Conservation (phyloP, 192 early-diverging fungal genomes). For the Rhizophagus sp. region DNA sequence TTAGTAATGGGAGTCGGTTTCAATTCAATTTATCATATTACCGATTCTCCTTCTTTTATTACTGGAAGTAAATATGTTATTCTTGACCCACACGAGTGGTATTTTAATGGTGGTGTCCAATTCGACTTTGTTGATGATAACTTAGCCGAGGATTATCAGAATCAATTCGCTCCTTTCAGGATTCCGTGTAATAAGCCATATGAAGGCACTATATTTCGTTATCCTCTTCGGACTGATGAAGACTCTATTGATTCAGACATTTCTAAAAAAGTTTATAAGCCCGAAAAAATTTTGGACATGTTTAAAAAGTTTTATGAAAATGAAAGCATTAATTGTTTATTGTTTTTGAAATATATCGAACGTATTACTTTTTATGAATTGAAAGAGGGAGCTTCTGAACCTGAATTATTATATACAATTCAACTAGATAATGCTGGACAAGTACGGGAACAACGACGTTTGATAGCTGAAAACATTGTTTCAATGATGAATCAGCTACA, state of each 20-base stretch:
- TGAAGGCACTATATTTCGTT: conserved; percentile 43
- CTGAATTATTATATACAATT: conserved; percentile 30
- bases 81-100: conserved; percentile 38
- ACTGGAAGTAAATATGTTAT: conserved; percentile 35
- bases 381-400: neutral
- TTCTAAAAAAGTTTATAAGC: conserved; percentile 28
- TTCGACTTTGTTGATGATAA: conserved; percentile 25
- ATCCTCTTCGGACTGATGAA: conserved; percentile 35
- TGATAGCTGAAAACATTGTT: conserved; percentile 1
- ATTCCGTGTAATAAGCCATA: conserved; percentile 25
- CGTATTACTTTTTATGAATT: conserved; percentile 38
- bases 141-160: neutral
- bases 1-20: conserved; percentile 2
- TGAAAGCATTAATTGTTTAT: conserved; percentile 34
- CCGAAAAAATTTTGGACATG: conserved; percentile 35
- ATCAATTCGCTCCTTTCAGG: conserved; percentile 37
- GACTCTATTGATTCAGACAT: conserved; percentile 33
- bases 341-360: conserved; percentile 41
- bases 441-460: conserved; percentile 22
- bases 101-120: conserved; percentile 31
- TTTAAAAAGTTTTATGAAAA: conserved; percentile 29
- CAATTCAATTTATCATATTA: conserved; percentile 39
- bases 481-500: conserved; percentile 13
- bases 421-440: conserved; percentile 33
- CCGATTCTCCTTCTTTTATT: conserved; percentile 40